Evolutionary conservation across 805 yeast species (phyloP).

Genomic region (Suhomyces pyralidae): DNA sequence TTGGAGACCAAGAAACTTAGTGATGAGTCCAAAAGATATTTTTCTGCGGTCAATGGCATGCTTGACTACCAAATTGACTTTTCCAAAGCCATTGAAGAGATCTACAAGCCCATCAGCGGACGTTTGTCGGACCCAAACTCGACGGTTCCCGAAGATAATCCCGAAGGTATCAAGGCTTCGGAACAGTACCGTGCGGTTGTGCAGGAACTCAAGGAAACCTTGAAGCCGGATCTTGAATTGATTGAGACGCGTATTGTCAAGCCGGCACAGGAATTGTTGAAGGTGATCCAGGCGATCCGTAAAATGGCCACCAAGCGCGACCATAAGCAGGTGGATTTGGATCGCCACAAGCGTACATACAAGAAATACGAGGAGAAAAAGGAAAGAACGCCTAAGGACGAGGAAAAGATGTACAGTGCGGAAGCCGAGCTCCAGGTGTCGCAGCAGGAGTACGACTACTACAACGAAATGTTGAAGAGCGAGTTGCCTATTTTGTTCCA

Average conservation of each 20-base stretch:
- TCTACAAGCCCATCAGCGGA: constrained; percentile 94
- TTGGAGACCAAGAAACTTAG: constrained; percentile 83
- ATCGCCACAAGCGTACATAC: constrained; percentile 70
- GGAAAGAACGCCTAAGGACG: constrained; percentile 84
- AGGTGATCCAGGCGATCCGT: constrained; percentile 76
- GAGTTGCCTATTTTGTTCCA: constrained; percentile 87
- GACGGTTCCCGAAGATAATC: constrained; percentile 85
- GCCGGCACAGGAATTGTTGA: constrained; percentile 88
- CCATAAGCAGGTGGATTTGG: constrained; percentile 92
- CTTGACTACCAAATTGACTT: constrained; percentile 90
- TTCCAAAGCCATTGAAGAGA: constrained; percentile 92
- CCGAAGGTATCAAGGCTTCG: constrained; percentile 93
- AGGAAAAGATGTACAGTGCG: constrained; percentile 82
- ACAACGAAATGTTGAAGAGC: constrained; percentile 87
- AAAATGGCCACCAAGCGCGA: constrained; percentile 95
- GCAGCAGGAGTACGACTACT: constrained; percentile 92
- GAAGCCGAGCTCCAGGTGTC: constrained; percentile 90
- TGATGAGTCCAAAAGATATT: constrained; percentile 87
- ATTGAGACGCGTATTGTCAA: constrained; percentile 85
- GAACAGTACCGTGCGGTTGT: constrained; percentile 89
- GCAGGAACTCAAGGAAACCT: constrained; percentile 74
- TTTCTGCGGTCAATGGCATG: constrained; percentile 90
- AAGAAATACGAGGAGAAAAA: constrained; percentile 77
- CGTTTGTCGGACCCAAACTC: constrained; percentile 87
- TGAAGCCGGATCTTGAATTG: constrained; percentile 90